Percentiles rank a stretch among this genome's conserved stretches.
phyloP scores from a whole-genome alignment of 2,329 filamentous ascomycete species.

The Pyricularia sp. region DNA sequence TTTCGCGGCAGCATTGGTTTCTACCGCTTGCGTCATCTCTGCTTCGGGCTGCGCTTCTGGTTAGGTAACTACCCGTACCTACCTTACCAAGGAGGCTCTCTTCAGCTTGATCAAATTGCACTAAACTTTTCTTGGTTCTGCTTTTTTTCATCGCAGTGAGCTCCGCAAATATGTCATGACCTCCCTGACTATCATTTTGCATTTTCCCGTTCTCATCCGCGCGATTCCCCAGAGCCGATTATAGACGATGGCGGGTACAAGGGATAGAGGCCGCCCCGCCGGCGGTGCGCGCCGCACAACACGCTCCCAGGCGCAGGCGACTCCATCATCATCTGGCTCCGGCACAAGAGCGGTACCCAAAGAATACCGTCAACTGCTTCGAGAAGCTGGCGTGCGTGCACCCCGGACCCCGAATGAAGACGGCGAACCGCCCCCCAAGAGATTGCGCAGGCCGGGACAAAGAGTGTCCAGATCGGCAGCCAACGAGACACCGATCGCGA shows the following conservation, averaged over 20 bases:
- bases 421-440: constrained; percentile 11
- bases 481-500: neutral
- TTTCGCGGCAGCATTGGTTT: neutral
- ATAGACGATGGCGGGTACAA: neutral
- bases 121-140: neutral
- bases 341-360: constrained; percentile 4
- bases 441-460: constrained; percentile 13
- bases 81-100: no score
- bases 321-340: neutral
- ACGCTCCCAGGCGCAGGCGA: constrained; percentile 1
- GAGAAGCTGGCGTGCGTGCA: constrained; percentile 10
- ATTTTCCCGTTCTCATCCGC: neutral
- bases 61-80: neutral
- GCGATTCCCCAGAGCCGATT: neutral
- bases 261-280: neutral
- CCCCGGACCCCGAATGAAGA: neutral
- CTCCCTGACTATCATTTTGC: neutral
- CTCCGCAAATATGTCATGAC: neutral
- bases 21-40: neutral
- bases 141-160: neutral
- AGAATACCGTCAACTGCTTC: constrained; percentile 12
- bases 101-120: neutral
- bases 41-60: no score
- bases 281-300: neutral
- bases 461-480: constrained; percentile 1